A percentile compares a stretch with the other conserved stretches of the same genome.
These are phyloP conservation scores for Plantago coronopus DNA, from an alignment of 305 asterid species.

Conservation along the genomic window DNA sequence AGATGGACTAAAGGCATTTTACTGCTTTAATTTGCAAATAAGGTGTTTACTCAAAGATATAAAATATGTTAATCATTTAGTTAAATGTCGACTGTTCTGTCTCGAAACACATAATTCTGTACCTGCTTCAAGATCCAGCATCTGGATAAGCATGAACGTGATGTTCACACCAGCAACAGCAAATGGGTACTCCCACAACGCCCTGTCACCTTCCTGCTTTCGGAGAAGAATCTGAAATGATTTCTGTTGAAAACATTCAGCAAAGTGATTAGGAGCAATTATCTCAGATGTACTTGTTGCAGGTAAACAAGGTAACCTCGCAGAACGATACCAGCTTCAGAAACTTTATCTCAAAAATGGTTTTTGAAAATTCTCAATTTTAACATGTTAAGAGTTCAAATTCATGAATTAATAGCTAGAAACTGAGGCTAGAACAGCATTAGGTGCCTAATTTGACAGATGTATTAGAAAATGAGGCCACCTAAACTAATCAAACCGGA, in stretches of 20 bases:
- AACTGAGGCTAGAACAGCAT: neutral
- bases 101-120: conserved; percentile 18
- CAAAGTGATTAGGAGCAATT: conserved; percentile 21
- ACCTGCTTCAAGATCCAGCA: conserved; percentile 99
- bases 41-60: neutral
- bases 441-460: neutral
- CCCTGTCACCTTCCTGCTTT: conserved; percentile 94
- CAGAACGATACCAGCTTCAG: neutral
- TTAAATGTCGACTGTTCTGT: conserved; percentile 2
- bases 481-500: too few relatives aligned
- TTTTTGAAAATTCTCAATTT: neutral
- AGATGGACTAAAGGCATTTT: neutral
- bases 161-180: conserved; percentile 99
- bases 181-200: conserved; percentile 98
- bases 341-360: neutral
- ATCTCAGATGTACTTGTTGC: neutral
- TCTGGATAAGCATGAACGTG: conserved; percentile 98
- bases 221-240: conserved; percentile 97
- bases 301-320: neutral
- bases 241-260: conserved; percentile 45
- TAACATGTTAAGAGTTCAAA: neutral
- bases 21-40: neutral
- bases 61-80: neutral
- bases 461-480: too few relatives aligned
- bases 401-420: neutral